A percentile compares a stretch with the other conserved stretches of the same genome.
Conservation (phyloP, 768 basidiomycete species). For the Mrakia blollopis region DNA sequence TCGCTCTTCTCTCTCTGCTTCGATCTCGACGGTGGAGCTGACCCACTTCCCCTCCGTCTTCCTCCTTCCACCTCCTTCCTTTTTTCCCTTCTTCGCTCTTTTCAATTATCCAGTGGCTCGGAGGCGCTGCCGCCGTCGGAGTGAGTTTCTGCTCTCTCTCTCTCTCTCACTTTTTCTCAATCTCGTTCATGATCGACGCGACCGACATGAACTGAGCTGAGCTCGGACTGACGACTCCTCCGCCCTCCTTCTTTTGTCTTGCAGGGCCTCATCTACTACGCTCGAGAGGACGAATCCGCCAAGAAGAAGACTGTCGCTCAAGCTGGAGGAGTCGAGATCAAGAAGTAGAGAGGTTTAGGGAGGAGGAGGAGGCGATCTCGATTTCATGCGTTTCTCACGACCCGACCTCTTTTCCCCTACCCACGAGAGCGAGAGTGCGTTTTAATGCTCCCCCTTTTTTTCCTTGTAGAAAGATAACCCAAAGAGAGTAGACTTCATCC, state of each 20-base stretch:
- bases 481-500: too few relatives aligned
- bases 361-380: too few relatives aligned
- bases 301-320: neutral
- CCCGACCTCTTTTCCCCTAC: too few relatives aligned
- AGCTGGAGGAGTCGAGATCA: too few relatives aligned
- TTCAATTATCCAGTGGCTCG: neutral
- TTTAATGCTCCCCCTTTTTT: too few relatives aligned
- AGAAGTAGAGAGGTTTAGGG: too few relatives aligned
- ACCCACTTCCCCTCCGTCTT: neutral
- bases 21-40: neutral
- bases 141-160: neutral
- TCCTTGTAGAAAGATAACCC: too few relatives aligned
- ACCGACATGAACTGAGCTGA: neutral
- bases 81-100: neutral
- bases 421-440: too few relatives aligned
- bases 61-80: neutral
- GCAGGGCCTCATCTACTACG: constrained; percentile 3
- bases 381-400: too few relatives aligned
- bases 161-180: neutral
- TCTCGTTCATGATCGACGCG: neutral
- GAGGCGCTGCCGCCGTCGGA: too few relatives aligned
- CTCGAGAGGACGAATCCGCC: neutral
- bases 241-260: too few relatives aligned
- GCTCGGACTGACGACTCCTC: neutral
- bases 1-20: neutral